Percentiles rank a stretch among this genome's conserved stretches.
These are phyloP conservation scores for Leptographium flavum DNA, from an alignment of 2,329 filamentous ascomycete genomes.

Conservation along the genomic window DNA sequence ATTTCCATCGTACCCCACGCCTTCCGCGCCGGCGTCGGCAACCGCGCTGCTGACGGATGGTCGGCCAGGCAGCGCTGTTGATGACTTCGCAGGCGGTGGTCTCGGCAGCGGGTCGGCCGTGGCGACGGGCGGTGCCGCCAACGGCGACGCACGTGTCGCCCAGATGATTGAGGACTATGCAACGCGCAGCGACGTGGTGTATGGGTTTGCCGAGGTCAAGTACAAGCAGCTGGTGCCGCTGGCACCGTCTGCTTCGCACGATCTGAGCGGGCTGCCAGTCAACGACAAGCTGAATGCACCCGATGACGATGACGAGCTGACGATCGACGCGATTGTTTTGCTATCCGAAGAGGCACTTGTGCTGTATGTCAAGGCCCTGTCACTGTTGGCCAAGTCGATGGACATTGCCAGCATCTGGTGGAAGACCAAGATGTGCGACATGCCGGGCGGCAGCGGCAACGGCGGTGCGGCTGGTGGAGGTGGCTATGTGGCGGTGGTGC, in stretches of 20 bases:
- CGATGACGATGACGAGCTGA: slow-evolving; percentile 64
- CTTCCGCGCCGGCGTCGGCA: slow-evolving; percentile 16
- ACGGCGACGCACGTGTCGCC: slow-evolving; percentile 69
- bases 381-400: slow-evolving; percentile 85
- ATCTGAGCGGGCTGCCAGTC: slow-evolving; percentile 44
- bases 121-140: slow-evolving; percentile 33
- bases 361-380: slow-evolving; percentile 87
- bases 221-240: slow-evolving; percentile 92
- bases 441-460: slow-evolving; percentile 18
- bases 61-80: background rate
- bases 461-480: background rate
- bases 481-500: slow-evolving; percentile 23
- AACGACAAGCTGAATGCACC: slow-evolving; percentile 33
- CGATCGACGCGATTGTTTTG: slow-evolving; percentile 69
- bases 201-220: slow-evolving; percentile 95
- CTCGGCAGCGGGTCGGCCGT: slow-evolving; percentile 21
- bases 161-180: slow-evolving; percentile 83
- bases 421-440: slow-evolving; percentile 59
- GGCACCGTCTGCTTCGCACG: slow-evolving; percentile 62
- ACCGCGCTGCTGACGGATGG: slow-evolving; percentile 10
- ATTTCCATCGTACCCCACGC: slow-evolving; percentile 72
- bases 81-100: too few relatives aligned
- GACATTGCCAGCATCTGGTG: slow-evolving; percentile 91
- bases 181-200: slow-evolving; percentile 88
- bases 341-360: slow-evolving; percentile 91